Base-by-base conservation (phyloP, 2,329 filamentous ascomycete species). In the Ilyonectria sp. region DNA sequence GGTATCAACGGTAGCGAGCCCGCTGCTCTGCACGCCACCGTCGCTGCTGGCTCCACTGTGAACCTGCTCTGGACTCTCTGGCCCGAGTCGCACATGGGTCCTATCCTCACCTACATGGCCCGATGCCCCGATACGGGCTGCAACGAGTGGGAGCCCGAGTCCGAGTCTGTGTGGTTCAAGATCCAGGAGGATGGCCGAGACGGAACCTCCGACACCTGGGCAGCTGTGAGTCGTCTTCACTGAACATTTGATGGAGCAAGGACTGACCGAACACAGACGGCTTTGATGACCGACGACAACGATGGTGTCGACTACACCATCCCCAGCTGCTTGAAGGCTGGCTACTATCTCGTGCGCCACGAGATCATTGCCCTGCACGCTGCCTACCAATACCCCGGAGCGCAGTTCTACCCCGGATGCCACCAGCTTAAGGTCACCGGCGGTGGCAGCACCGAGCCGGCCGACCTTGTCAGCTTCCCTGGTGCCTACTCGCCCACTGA, bases 51-150 rank as follows among this genome's bases (percentile, higher is more conserved):
- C 2, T 86, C 83, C 2, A 82, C 81, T 0, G 86, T 90, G 40
- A 84, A 82, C 10, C 81, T 90, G 3, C 79, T 80, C 61, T 90
- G 89, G 88, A 90, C 87, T 6, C 72, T 84, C 2, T 85, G 83
- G 83, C 82, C 83, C 0, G 82, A 84, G 8, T 84, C 80, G 6
- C 87, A 89, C 65, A 79, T 86, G 33, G 88, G 88, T 0, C 87
- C 88, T 1, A 76, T 86, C 1, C 80, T 90, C 63, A 90, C 88
- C 1, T 90, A 90, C 74, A 88, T 90, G 87, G 88, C 88, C 5
- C 80, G 82, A 37, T 90, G 89, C 76, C 86, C 87, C 0, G 84
- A 86, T 49, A 75, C 79, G 0, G 83, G 86, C 1, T 89, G 87
- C 75, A 82, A 84, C 60, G 78, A 79, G 60, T 89, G 82, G 73